Conservation (phyloP, 805 yeast species). For the Barnettozyma siamensis region DNA sequence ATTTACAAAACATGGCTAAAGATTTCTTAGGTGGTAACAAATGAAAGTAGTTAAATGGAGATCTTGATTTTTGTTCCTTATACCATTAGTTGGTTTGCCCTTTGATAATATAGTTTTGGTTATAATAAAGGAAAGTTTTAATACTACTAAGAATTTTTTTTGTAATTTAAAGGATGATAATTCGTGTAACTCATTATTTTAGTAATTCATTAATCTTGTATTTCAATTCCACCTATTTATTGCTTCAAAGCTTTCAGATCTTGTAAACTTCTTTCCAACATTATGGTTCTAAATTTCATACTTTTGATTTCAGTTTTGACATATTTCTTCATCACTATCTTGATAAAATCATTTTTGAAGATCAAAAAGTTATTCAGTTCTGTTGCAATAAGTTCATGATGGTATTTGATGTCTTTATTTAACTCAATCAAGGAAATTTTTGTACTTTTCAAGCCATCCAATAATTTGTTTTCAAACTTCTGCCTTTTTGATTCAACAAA, state of each 20-base stretch:
- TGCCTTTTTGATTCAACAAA: conserved; percentile 49
- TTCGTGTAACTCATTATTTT: no score
- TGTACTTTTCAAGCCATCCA: conserved; percentile 35
- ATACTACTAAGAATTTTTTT: no score
- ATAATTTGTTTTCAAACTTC: conserved; percentile 39
- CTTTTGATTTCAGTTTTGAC: conserved; percentile 26
- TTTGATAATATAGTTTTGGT: no score
- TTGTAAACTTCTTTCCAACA: conserved; percentile 20
- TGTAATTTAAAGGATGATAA: no score
- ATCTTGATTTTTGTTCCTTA: no score
- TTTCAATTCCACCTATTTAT: neutral
- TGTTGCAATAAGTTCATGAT: conserved; percentile 60
- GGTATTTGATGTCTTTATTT: conserved; percentile 40
- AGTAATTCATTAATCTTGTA: no score
- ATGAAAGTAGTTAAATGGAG: neutral
- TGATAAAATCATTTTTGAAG: conserved; percentile 40
- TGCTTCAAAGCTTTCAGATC: conserved; percentile 14
- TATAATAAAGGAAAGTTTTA: no score
- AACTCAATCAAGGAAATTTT: conserved; percentile 37
- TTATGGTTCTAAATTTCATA: conserved; percentile 19
- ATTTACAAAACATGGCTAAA: conserved; percentile 63
- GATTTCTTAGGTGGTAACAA: conserved; percentile 46
- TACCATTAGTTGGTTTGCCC: no score
- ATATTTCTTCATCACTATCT: conserved; percentile 32
- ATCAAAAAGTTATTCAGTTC: conserved; percentile 54